Evolutionary conservation across 768 basidiomycete genomes (phyloP).

Genomic region (Austroboletus festivus): DNA sequence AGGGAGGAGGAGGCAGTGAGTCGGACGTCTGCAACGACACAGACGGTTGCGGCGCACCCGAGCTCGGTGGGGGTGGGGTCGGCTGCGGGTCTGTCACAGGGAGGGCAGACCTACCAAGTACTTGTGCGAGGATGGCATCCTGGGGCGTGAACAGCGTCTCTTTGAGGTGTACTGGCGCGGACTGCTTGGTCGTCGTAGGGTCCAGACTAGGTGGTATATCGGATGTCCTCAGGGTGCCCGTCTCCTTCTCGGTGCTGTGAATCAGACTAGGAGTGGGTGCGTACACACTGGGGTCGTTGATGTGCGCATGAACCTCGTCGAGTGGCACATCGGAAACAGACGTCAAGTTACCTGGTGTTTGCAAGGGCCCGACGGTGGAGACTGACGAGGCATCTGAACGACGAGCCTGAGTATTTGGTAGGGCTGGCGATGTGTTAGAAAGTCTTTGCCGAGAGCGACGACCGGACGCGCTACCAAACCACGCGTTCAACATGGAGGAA

Average conservation of each 20-base stretch:
- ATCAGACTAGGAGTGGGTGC: constrained; percentile 15
- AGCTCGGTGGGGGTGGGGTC: constrained; percentile 3
- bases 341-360: constrained; percentile 8
- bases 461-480: background rate
- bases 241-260: constrained; percentile 13
- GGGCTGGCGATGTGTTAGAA: background rate
- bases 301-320: constrained; percentile 23
- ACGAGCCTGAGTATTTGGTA: background rate
- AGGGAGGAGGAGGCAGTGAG: constrained; percentile 9
- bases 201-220: constrained; percentile 7
- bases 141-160: constrained; percentile 49
- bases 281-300: constrained; percentile 26
- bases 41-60: constrained; percentile 9
- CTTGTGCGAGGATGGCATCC: constrained; percentile 56
- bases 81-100: background rate
- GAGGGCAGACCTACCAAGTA: constrained; percentile 13
- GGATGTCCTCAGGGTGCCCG: constrained; percentile 9
- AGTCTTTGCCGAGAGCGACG: constrained; percentile 1
- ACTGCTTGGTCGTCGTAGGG: background rate
- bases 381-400: constrained; percentile 14
- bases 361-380: constrained; percentile 16
- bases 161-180: background rate
- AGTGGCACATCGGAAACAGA: constrained; percentile 20
- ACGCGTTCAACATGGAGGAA: too few species aligned
- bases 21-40: constrained; percentile 14